Evolutionary conservation across 305 asterid species (phyloP).

Genomic region (Fraxinus dipetala): DNA sequence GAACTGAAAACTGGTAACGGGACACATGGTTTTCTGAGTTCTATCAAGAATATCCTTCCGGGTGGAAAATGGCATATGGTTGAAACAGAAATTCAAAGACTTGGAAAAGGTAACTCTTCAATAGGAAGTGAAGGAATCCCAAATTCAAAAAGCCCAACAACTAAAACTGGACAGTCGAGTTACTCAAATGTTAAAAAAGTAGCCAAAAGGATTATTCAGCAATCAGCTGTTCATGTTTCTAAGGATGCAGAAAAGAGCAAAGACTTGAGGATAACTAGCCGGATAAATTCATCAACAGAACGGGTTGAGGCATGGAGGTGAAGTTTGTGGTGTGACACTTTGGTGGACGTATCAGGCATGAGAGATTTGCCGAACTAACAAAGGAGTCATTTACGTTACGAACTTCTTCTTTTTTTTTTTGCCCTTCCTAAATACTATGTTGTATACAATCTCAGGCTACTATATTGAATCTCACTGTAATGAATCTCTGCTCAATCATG

Average conservation of each 20-base stretch:
- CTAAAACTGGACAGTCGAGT: constrained; percentile 28
- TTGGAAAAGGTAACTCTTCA: not conserved
- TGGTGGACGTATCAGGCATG: not conserved
- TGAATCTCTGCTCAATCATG: not conserved
- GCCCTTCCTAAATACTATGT: not conserved
- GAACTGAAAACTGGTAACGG: not conserved
- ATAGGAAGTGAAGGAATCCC: not conserved
- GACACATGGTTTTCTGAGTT: not conserved
- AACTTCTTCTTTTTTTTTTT: too few relatives aligned
- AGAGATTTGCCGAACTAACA: not conserved
- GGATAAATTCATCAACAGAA: constrained; percentile 35
- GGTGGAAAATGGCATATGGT: not conserved
- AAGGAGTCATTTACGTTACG: not conserved
- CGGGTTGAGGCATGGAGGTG: constrained; percentile 46
- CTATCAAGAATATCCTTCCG: constrained; percentile 3
- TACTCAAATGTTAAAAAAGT: constrained; percentile 23
- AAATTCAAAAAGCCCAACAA: not conserved
- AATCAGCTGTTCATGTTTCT: constrained; percentile 16
- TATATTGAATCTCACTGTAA: not conserved
- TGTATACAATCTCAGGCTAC: not conserved
- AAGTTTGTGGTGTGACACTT: constrained; percentile 5
- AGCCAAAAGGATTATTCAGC: constrained; percentile 21
- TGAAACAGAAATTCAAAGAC: not conserved
- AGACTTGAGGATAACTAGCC: constrained; percentile 33
- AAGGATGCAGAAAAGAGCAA: constrained; percentile 30